Base-by-base conservation (phyloP, 1,139 yeast species). In the Yamadazyma diospyri region DNA sequence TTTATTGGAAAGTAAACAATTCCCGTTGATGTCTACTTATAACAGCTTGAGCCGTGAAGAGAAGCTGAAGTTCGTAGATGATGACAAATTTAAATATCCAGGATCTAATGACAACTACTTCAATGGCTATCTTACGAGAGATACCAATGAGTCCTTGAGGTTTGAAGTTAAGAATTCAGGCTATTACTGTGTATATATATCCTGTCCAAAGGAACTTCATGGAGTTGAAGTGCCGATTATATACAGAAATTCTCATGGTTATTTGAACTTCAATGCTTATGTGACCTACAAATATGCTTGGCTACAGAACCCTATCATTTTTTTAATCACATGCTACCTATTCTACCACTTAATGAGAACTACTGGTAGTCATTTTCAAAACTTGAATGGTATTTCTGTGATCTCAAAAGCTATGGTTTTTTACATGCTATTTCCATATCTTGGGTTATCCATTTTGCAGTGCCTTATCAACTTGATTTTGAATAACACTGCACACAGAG, bases 371-470 rank as follows among this genome's bases (percentile, higher is more conserved):
- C 56, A 62, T 40, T 62, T 56, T 36, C 45, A 43, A 25, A 53
- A 59, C 38, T 41, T 64, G 50, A 57, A 61, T 36, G 50, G 59
- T 10, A 43, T 64, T 20, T 61, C 68, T 3, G 44, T 63, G 25
- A 53, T 64, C 16, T 58, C 69, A n/a, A 59, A 56, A 39, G 55
- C 47, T 0, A 46, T 61, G 8, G 51, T 64, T 4, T 56, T 64
- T 38, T 59, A 48, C 35, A 45, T 59, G 2, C 42, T 62, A 12
- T 33, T 50, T 3, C 69, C 71, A 2, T 41, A 33, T 14, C 35
- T 55, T 11, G 25, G 40, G 2, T 12, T 53, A 4, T 19, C 25
- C 6, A 14, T 47, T 2, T 30, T 48, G 5, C 23, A 33, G 9
- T 33, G 43, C 29, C 6, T 57, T 15, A 27, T 36, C 5, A 43